phyloP scores from a whole-genome alignment of 768 basidiomycete species.

The Tephrocybe sp. region DNA sequence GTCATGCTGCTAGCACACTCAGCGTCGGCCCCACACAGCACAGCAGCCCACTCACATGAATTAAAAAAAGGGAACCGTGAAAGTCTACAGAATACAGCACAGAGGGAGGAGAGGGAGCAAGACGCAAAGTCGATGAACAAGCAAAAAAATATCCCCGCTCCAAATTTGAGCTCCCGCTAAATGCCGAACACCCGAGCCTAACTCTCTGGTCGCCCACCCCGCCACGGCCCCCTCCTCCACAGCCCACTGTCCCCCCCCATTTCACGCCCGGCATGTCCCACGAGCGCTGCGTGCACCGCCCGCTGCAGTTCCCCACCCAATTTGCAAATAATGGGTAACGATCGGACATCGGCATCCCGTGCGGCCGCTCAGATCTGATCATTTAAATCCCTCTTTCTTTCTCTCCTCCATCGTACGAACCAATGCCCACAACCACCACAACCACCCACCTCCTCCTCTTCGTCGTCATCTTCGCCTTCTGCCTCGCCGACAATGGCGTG shows the following conservation, averaged over 20 bases:
- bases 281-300: constrained; percentile 1
- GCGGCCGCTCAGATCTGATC: no score
- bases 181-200: constrained; percentile 5
- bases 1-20: constrained; percentile 29
- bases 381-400: not conserved
- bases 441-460: constrained; percentile 41
- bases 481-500: constrained; percentile 56
- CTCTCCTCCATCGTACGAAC: constrained; percentile 7
- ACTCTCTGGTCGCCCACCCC: not conserved
- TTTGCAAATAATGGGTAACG: no score
- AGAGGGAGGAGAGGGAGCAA: constrained; percentile 23
- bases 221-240: not conserved
- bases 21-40: not conserved
- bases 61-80: constrained; percentile 32
- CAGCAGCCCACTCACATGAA: constrained; percentile 24
- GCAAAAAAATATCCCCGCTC: constrained; percentile 33
- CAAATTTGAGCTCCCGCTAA: constrained; percentile 12
- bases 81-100: constrained; percentile 38
- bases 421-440: constrained; percentile 34
- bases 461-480: constrained; percentile 53
- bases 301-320: constrained; percentile 15
- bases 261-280: not conserved
- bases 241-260: not conserved
- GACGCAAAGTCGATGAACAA: constrained; percentile 25
- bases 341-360: constrained; percentile 15